These are phyloP conservation scores for Boletus mariae DNA, from an alignment of 1,284 basidiomycete species.

Conservation along the genomic window DNA sequence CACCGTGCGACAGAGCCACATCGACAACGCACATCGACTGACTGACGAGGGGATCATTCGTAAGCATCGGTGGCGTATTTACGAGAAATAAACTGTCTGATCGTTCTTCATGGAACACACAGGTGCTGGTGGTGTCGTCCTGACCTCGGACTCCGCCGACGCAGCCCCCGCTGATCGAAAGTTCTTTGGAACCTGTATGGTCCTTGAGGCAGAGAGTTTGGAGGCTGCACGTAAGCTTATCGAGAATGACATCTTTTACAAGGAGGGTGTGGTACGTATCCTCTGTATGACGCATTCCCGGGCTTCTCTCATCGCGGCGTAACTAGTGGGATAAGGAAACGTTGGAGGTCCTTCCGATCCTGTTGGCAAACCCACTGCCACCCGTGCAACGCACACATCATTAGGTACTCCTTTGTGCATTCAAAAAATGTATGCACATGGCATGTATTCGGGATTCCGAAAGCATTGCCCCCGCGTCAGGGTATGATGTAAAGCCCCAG, in stretches of 20 bases:
- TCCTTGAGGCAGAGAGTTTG: constrained; percentile 46
- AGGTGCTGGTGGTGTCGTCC: constrained; percentile 46
- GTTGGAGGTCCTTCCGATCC: constrained; percentile 40
- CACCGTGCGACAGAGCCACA: constrained; percentile 43
- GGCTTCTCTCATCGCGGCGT: neutral
- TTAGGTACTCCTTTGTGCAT: neutral
- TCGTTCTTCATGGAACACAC: constrained; percentile 4
- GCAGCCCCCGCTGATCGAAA: constrained; percentile 35
- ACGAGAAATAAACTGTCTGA: constrained; percentile 9
- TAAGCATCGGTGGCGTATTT: constrained; percentile 12
- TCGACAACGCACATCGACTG: constrained; percentile 37
- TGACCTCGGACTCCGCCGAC: constrained; percentile 39
- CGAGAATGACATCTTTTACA: constrained; percentile 54
- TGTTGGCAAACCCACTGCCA: constrained; percentile 13
- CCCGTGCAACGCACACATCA: neutral
- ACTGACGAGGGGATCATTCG: constrained; percentile 38
- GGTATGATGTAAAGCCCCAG: neutral
- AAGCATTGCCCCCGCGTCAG: neutral
- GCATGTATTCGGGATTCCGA: neutral
- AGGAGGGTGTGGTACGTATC: constrained; percentile 48
- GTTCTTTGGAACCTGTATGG: constrained; percentile 48
- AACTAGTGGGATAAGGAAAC: constrained; percentile 40
- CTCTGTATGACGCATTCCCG: neutral
- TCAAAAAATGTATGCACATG: neutral
- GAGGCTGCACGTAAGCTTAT: constrained; percentile 44